Base-by-base conservation (phyloP, 345 rosid genomes). In the Populus alba region DNA sequence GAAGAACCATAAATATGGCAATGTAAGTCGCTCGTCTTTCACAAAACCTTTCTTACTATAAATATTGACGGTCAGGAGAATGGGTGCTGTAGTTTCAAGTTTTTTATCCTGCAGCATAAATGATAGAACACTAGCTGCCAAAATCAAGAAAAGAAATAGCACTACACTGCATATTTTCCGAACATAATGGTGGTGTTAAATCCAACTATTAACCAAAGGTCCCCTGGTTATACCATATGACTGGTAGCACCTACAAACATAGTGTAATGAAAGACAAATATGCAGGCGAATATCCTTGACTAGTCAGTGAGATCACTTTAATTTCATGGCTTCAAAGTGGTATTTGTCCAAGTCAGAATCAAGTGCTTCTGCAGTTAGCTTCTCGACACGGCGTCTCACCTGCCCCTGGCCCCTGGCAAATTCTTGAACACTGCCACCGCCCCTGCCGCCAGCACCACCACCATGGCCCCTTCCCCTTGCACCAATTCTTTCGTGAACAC, bases 341-440 rank as follows among this genome's bases (percentile, higher is more conserved):
- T 91, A 91, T 73, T 83, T 89, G 73, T 90, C 92, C 87, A 89
- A 68, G 61, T 87, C 90, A 65, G 90, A 89, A 84, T 90, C 90
- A 72, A 91, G 95, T 78, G 85, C 88, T 47, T 88, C 91, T 8
- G 87, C 86, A 39, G 97, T 70, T 20, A 84, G 74, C 68, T 83
- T 82, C 39, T 81, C 84, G 66, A 78, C 88, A 27, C 66, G 76
- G 33, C 81, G 85, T 79, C 85, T 83, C 57, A 86, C 86, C 38
- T 75, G 77, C 18, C 87, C 84, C 70, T 79, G 87, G 25, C 83
- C 86, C 23, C 86, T 77, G 2, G 73, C 11, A 47, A 25, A 77
- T 67, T 29, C 88, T 66, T 65, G 81, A 43, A 66, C 29, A 41
- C 41, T 38, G 27, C 27, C 33, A 6, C 70, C 31, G 72, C 90